Evolutionary conservation across 1,284 basidiomycete species (phyloP).

Genomic region (Prillingera fragicola): DNA sequence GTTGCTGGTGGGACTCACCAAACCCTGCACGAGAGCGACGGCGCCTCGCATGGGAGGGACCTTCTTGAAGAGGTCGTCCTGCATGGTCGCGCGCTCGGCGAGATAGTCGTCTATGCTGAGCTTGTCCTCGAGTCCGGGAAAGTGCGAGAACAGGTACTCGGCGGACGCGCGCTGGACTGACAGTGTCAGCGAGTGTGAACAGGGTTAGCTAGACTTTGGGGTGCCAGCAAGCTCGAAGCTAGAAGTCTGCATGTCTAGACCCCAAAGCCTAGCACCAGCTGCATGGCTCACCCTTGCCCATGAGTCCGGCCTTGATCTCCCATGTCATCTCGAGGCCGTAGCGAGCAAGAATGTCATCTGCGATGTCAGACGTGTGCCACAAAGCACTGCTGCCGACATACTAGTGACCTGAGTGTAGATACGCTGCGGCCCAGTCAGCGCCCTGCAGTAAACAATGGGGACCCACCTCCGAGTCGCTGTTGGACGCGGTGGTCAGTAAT

Average conservation of each 20-base stretch:
- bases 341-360: conserved; percentile 43
- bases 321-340: conserved; percentile 45
- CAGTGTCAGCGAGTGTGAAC: not conserved
- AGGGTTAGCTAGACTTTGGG: no score
- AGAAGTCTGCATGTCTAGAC: no score
- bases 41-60: conserved; percentile 46
- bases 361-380: not conserved
- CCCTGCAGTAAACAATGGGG: not conserved
- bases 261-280: not conserved
- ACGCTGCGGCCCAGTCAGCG: conserved; percentile 20
- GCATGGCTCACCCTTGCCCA: conserved; percentile 43
- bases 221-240: no score
- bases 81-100: conserved; percentile 36
- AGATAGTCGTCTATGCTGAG: conserved; percentile 44
- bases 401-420: conserved; percentile 46
- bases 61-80: conserved; percentile 40
- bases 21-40: conserved; percentile 35
- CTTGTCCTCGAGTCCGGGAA: conserved; percentile 40
- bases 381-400: conserved; percentile 3
- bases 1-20: conserved; percentile 26
- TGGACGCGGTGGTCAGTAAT: not conserved
- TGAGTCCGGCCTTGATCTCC: conserved; percentile 48
- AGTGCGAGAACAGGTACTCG: conserved; percentile 39
- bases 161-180: conserved; percentile 34
- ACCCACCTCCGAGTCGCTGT: conserved; percentile 33